These are phyloP conservation scores for Canavalia ensiformis DNA, from an alignment of 306 rosid species.

Conservation along the genomic window DNA sequence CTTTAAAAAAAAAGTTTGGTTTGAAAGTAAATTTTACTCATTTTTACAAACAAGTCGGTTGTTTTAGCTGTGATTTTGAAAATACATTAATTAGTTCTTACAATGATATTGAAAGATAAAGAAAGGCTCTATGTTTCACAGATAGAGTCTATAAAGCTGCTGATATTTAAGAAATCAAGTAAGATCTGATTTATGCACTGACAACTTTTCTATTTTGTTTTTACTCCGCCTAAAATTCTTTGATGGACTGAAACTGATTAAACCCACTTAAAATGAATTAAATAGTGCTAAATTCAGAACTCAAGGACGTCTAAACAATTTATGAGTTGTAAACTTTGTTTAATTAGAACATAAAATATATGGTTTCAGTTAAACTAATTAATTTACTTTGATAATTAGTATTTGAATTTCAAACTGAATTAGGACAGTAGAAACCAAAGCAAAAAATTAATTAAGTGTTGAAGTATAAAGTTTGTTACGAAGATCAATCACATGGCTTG, in stretches of 20 bases:
- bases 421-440: background rate
- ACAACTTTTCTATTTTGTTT: slow-evolving; percentile 20
- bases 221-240: background rate
- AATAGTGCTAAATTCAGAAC: background rate
- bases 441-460: background rate
- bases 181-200: slow-evolving; percentile 13
- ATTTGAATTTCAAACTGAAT: background rate
- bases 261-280: background rate
- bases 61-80: slow-evolving; percentile 29
- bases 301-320: background rate
- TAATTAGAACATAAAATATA: background rate
- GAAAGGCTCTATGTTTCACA: slow-evolving; percentile 16
- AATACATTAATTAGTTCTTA: background rate
- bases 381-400: background rate
- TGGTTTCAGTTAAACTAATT: background rate
- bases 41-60: background rate
- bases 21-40: background rate
- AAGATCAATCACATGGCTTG: slow-evolving; percentile 55
- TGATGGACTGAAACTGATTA: background rate
- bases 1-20: background rate
- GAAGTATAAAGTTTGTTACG: slow-evolving; percentile 12
- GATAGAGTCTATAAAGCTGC: background rate
- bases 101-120: slow-evolving; percentile 2
- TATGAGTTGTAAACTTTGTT: slow-evolving; percentile 6
- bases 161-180: slow-evolving; percentile 21